Conservation (phyloP, 2,329 filamentous ascomycete species). For the Trichoderma polysporum region DNA sequence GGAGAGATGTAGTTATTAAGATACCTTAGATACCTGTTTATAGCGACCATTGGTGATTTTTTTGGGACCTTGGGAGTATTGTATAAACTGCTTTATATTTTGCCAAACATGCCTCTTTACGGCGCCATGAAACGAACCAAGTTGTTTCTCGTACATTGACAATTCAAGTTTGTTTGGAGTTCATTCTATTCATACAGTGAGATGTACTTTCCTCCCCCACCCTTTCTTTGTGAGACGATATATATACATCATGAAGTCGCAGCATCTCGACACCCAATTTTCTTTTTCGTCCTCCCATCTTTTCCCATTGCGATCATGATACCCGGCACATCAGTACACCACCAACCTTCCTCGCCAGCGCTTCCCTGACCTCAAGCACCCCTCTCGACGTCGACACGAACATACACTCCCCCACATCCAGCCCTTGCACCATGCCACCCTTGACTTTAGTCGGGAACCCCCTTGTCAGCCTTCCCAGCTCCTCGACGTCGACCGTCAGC, state of each 20-base stretch:
- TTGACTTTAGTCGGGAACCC: conserved; percentile 60
- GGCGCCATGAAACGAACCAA: neutral
- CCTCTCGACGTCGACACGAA: conserved; percentile 77
- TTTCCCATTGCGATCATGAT: conserved; percentile 37
- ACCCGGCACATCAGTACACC: conserved; percentile 76
- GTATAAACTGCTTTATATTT: conserved; percentile 9
- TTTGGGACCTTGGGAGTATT: conserved; percentile 15
- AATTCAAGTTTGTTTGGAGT: neutral
- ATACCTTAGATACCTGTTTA: conserved; percentile 25
- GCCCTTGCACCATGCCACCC: conserved; percentile 68
- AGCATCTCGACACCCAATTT: neutral
- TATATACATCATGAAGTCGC: neutral
- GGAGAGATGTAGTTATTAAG: conserved; percentile 21
- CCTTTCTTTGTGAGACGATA: neutral
- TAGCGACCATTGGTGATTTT: conserved; percentile 20
- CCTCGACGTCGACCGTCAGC: conserved; percentile 63
- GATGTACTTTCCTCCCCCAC: neutral
- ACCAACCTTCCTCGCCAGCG: conserved; percentile 76
- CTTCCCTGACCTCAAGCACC: conserved; percentile 79
- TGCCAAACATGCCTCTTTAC: neutral
- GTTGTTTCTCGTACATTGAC: neutral
- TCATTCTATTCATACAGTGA: conserved; percentile 21
- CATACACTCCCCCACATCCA: conserved; percentile 79
- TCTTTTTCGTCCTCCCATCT: neutral
- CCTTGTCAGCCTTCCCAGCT: conserved; percentile 64